These are phyloP conservation scores for Kwoniella shivajii DNA, from an alignment of 1,284 basidiomycete genomes.

Conservation along the genomic window DNA sequence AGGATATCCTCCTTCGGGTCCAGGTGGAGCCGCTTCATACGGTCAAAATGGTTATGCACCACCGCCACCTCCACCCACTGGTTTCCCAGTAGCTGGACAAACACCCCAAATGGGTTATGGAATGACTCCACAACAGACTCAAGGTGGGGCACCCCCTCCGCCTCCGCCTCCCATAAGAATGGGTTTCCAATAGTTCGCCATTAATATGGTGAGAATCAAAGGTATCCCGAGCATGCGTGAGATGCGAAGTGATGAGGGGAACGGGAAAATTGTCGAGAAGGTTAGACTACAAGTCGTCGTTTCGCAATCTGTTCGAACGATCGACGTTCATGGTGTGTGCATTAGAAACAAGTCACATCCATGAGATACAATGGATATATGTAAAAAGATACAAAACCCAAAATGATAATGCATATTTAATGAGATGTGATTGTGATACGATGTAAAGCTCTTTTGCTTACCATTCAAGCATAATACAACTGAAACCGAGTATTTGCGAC, in stretches of 20 bases:
- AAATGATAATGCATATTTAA: constrained; percentile 8
- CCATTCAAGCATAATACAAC: neutral
- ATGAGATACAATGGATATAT: constrained; percentile 10
- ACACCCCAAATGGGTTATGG: constrained; percentile 19
- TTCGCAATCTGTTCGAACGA: neutral
- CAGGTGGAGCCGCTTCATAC: constrained; percentile 20
- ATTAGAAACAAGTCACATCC: too few species aligned
- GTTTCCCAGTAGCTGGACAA: constrained; percentile 29
- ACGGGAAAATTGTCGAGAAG: neutral
- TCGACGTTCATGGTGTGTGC: too few species aligned
- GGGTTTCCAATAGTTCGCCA: constrained; percentile 40
- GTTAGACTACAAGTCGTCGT: neutral
- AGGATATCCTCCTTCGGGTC: constrained; percentile 16
- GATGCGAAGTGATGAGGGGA: neutral
- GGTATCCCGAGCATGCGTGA: too few species aligned
- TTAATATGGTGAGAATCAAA: too few species aligned
- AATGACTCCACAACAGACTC: constrained; percentile 8
- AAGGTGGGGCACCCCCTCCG: constrained; percentile 27
- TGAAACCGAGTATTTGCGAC: neutral
- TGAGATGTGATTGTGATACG: constrained; percentile 15
- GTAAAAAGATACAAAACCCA: neutral
- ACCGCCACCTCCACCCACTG: constrained; percentile 22
- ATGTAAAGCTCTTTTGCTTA: constrained; percentile 1
- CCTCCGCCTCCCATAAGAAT: constrained; percentile 47
- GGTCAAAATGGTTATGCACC: constrained; percentile 19